A percentile compares a stretch with the other conserved stretches of the same genome.
Conservation (phyloP, 2,329 filamentous ascomycete species). For the Sarocladiaceae sp. region DNA sequence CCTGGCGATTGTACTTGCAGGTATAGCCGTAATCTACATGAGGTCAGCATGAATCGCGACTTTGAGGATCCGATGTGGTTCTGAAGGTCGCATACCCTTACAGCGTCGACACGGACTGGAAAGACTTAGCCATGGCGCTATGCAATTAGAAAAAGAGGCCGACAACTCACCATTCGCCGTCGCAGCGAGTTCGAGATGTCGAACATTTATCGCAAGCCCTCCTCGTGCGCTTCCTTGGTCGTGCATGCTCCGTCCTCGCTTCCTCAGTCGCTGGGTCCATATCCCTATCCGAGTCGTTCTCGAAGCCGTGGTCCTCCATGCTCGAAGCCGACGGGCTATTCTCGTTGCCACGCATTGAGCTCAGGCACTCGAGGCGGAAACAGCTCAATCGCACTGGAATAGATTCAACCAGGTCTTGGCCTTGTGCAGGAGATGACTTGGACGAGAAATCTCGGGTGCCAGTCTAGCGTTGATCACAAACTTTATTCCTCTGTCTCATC, state of each 20-base stretch:
- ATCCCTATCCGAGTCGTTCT: background rate
- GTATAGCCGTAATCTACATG: slow-evolving; percentile 32
- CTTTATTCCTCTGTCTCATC: too few relatives aligned
- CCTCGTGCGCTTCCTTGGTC: slow-evolving; percentile 22
- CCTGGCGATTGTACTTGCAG: slow-evolving; percentile 29
- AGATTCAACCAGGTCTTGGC: too few relatives aligned
- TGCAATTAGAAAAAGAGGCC: background rate
- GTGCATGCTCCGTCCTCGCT: slow-evolving; percentile 14
- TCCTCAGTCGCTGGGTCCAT: background rate
- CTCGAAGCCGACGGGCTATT: background rate
- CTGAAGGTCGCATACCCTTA: slow-evolving; percentile 22
- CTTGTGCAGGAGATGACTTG: too few relatives aligned
- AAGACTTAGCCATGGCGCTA: background rate
- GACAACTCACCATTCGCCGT: slow-evolving; percentile 36
- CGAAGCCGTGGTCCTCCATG: background rate
- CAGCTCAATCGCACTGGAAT: too few relatives aligned
- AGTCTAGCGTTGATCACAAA: too few relatives aligned
- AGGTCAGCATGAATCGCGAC: slow-evolving; percentile 22
- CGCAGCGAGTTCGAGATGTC: slow-evolving; percentile 33
- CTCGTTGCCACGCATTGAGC: background rate
- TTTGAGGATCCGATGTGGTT: background rate
- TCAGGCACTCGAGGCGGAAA: background rate
- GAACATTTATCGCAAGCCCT: slow-evolving; percentile 29
- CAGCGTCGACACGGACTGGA: slow-evolving; percentile 26
- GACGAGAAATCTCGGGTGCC: too few relatives aligned